phyloP scores from a whole-genome alignment of 805 yeast genomes.

The Blastobotrys americana region DNA sequence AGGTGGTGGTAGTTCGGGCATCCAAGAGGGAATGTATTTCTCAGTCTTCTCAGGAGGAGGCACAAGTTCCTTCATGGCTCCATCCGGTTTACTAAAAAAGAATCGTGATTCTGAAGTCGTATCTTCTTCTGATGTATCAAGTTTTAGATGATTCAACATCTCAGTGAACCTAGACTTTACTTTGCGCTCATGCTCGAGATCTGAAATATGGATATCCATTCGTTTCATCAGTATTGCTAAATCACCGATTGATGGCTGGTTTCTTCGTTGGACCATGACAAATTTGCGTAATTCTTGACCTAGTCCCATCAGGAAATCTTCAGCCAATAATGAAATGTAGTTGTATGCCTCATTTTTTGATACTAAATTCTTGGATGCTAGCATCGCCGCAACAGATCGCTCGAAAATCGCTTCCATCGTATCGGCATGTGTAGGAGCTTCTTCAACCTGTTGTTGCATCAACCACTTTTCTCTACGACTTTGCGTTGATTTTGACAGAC shows the following conservation, averaged over 20 bases:
- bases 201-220: conserved; percentile 25
- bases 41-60: conserved; percentile 41
- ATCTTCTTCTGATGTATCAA: conserved; percentile 28
- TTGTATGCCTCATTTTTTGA: conserved; percentile 24
- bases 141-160: conserved; percentile 22
- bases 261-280: conserved; percentile 30
- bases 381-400: conserved; percentile 21
- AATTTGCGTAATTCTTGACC: conserved; percentile 23
- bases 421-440: conserved; percentile 3
- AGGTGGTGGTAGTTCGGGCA: conserved; percentile 90
- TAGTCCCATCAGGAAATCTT: conserved; percentile 24
- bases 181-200: conserved; percentile 25
- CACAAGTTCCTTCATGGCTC: conserved; percentile 47
- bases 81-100: conserved; percentile 46
- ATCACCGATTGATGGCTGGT: conserved; percentile 29
- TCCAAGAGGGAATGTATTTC: conserved; percentile 58
- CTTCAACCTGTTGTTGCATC: not conserved
- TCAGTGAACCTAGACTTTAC: conserved; percentile 20
- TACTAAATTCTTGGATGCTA: conserved; percentile 19
- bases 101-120: conserved; percentile 40
- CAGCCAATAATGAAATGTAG: conserved; percentile 28
- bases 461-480: too few species aligned
- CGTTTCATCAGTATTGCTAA: conserved; percentile 26
- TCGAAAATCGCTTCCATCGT: conserved; percentile 17
- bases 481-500: too few species aligned